Base-by-base conservation (phyloP, 2,329 filamentous ascomycete genomes). In the Colletotrichum sp. region DNA sequence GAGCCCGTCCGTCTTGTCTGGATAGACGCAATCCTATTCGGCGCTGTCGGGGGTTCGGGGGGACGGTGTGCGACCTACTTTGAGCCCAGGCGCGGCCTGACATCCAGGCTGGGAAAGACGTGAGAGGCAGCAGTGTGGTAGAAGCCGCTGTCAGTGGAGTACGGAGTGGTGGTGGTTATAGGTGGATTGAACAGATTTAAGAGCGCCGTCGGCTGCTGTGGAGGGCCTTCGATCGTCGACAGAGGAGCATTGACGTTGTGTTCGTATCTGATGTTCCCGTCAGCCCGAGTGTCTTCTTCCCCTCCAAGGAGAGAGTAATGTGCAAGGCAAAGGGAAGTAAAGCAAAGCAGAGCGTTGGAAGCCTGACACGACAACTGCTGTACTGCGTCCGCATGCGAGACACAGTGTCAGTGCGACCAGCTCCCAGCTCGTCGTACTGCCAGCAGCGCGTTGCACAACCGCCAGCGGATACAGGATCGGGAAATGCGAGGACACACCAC, bases 41-140 rank as follows among this genome's bases (percentile, higher is more conserved):
- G 57, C 34, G 55, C 55, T 60, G 57, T 71, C 52, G 59, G 49
- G 44, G 44, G 44, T 44, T 71, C 52, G 59, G 30, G 57, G 60
- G 55, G 30, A 76, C 66, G 76, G 75, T 77, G 80, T 80, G 78
- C 75, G 72, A 90, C 89, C 79, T 89, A 92, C 90, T 86, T 90
- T 80, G 89, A 88, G 81, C 86, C 87, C 81, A 91, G 84, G 81
- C 89, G 88, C 80, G 89, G 85, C 83, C 90, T 88, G 80, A 88
- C 85, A 84, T 91, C 90, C 77, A 91, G 84, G 79, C 83, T 84
- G 63, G 88, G 82, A 79, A 88, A 90, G 79, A 89, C 81, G 78
- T 85, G 85, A 77, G 87, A 82, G 72, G 85, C 82, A 76, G 84
- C 82, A 71, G 86, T 85, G 82, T 90, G 91, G 82, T 89, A 91